Evolutionary conservation across 2,329 filamentous ascomycete species (phyloP).

Genomic region (Hortaea sp.): DNA sequence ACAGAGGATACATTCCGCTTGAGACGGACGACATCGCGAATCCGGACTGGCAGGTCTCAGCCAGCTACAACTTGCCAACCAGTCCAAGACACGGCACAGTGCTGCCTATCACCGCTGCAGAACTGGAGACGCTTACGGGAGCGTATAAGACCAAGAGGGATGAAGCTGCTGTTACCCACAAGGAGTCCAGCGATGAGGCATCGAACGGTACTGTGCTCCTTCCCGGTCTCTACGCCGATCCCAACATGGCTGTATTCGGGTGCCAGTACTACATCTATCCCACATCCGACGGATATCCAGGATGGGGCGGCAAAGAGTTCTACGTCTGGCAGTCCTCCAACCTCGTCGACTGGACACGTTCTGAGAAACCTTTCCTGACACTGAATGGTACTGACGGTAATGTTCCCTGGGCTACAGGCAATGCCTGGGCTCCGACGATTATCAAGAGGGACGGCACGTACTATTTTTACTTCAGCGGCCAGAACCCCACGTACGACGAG

Average conservation of each 20-base stretch:
- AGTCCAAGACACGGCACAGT: conserved; percentile 47
- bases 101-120: conserved; percentile 39
- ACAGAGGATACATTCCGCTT: conserved; percentile 44
- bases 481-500: conserved; percentile 18
- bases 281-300: conserved; percentile 36
- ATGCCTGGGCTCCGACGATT: conserved; percentile 25
- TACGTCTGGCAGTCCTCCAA: conserved; percentile 39
- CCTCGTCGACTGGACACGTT: conserved; percentile 34
- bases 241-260: conserved; percentile 37
- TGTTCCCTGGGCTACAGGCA: conserved; percentile 27
- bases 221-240: conserved; percentile 30
- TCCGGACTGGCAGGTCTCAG: conserved; percentile 40
- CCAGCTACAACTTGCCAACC: conserved; percentile 36
- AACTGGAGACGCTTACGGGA: conserved; percentile 21
- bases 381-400: conserved; percentile 38
- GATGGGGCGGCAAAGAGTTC: conserved; percentile 40
- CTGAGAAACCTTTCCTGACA: conserved; percentile 33
- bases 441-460: conserved; percentile 16
- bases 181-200: too few species aligned
- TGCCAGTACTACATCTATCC: conserved; percentile 39
- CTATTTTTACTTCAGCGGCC: conserved; percentile 24
- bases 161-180: neutral
- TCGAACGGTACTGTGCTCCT: neutral
- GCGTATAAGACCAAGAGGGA: neutral
- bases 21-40: conserved; percentile 41